Evolutionary conservation across 768 basidiomycete genomes (phyloP), one percentile per base, ranked within the genome.

Genomic region (Trametes meyenii): DNA sequence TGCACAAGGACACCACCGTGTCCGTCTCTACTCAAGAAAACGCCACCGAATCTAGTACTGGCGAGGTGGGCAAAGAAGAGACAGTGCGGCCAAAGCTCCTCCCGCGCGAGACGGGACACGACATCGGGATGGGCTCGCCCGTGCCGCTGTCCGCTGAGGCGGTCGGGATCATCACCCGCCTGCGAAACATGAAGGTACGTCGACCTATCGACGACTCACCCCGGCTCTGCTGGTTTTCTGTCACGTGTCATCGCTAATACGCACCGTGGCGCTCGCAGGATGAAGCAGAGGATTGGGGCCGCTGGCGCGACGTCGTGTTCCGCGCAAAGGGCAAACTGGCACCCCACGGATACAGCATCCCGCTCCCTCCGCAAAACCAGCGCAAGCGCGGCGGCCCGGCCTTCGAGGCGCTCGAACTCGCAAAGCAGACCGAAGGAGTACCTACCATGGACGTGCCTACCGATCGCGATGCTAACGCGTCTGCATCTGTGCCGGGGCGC

Each of bases 61-160:
- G 48, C 2, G 40, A 13, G 16, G 46, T 3, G 4, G 43, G n/a
- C 13, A 45, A 49, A 2, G 54, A 7, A 11, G 55, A 40, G 24
- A 23, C 48, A 8, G 57, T 71, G 17, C 56, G 51, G 19, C 54
- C 69, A 11, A 86, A 83, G 66, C 76, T 85, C 7, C 79, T 94
- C 35, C 92, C 92, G 0, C 84, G 92, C 49, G 92, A 94, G 76
- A 92, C 91, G 0, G 92, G 92, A 1, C 83, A 88, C 58, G 92
- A 93, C 70, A 92, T 93, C 57, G 92, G 92, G 5, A 89, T 92
- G 87, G 88, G 89, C 2, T 93, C 92, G 1, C 92, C 92, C 13
- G 87, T 93, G 0, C 86, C 88, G 0, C 78, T 96, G 16, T 91
- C 90, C 4, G 78, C 79, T 5, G 87, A 92, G 67, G 90, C 92